phyloP scores from a whole-genome alignment of 2,329 filamentous ascomycete species.

The Ceratocystis albifundus region DNA sequence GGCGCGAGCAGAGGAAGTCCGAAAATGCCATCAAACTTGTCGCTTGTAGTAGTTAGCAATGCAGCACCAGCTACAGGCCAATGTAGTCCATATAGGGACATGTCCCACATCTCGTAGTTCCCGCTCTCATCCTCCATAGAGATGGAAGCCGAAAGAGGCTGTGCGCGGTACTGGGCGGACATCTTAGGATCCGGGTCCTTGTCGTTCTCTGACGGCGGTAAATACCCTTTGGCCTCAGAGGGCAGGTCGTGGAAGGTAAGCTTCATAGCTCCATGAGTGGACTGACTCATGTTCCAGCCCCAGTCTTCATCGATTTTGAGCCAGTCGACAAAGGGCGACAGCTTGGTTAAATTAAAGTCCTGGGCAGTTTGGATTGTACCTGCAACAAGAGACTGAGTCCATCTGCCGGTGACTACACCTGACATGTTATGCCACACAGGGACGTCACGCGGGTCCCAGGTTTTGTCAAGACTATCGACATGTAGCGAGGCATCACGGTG shows the following conservation, averaged over 20 bases:
- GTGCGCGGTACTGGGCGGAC: constrained; percentile 16
- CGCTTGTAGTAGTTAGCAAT: constrained; percentile 77
- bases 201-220: constrained; percentile 15
- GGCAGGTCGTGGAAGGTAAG: constrained; percentile 25
- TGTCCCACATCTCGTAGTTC: constrained; percentile 55
- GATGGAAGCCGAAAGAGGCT: constrained; percentile 20
- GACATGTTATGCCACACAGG: constrained; percentile 67
- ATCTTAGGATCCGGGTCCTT: constrained; percentile 27
- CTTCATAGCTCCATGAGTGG: constrained; percentile 49
- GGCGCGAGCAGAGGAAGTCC: constrained; percentile 73
- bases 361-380: constrained; percentile 39
- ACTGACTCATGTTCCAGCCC: constrained; percentile 69
- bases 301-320: constrained; percentile 48
- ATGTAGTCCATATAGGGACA: constrained; percentile 73
- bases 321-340: constrained; percentile 57
- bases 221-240: constrained; percentile 8
- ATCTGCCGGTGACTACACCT: constrained; percentile 64
- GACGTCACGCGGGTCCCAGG: constrained; percentile 32
- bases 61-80: constrained; percentile 70
- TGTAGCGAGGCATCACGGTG: constrained; percentile 40
- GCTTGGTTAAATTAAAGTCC: constrained; percentile 52
- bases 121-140: constrained; percentile 21
- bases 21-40: constrained; percentile 89
- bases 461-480: constrained; percentile 29
- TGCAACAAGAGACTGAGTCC: constrained; percentile 44